Evolutionary conservation across 345 rosid species (phyloP), one percentile per base, ranked within the genome.

Genomic region (Melaleuca quinquenervia): DNA sequence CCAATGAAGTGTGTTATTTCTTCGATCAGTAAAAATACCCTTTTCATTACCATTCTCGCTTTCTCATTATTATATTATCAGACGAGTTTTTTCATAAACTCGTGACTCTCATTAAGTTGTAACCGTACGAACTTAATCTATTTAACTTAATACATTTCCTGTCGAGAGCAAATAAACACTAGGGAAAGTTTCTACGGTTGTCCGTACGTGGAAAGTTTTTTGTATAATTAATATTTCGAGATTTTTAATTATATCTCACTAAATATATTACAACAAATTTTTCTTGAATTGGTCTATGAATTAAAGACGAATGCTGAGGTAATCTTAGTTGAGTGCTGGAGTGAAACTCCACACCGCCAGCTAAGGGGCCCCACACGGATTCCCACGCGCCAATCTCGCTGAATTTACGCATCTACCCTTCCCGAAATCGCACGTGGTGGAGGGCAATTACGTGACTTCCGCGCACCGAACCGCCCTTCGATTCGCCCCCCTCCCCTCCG

Each of bases 1-100:
- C 8, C 3, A 7, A 0, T n/a, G 2, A 12, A n/a, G 36, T 20
- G 3, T 3, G 52, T 4, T 3, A 3, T 27, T 1, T 3, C 18
- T 3, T 3, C 6, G 5, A 14, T 1, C 8, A 7, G 4, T 3
- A 15, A 62, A 27, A 5, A 13, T 7, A 8, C 3, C 41, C 4
- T 62, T 62, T 27, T 14, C 6, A 2, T 60, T 60, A 60, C 16
- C 6, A 6, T 60, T 60, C 74, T 27, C 10, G 12, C 0, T 55
- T 55, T 55, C 60, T 9, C 14, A 3, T 26, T 24, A 7, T 26
- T 26, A 56, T 56, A 7, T 56, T 5, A 56, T 58, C 8, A 2
- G 0, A 6, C 32, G 3, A 3, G n/a, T 16, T 32, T 11, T 58
- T n/a, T 12, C 5, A 58, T 7, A n/a, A 58, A n/a, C 18, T 58